These are phyloP conservation scores for Chaetomiaceae sp. DNA, from an alignment of 2,329 filamentous ascomycete species.

Conservation along the genomic window DNA sequence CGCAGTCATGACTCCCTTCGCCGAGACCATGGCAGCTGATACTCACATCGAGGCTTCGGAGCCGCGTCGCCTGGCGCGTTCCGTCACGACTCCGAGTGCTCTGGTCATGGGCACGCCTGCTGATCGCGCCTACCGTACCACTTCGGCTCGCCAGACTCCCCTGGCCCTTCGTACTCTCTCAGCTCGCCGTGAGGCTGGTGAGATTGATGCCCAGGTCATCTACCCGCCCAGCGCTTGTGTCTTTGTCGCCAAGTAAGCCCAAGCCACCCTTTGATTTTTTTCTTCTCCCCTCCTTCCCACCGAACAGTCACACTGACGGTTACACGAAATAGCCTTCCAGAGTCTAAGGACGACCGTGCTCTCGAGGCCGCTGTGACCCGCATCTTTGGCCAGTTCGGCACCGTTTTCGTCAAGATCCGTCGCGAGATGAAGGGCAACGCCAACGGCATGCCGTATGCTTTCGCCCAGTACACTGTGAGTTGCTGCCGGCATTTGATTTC, in stretches of 20 bases:
- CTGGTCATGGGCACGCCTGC: conserved; percentile 8
- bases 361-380: conserved; percentile 49
- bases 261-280: background rate
- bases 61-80: conserved; percentile 5
- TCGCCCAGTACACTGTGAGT: conserved; percentile 58
- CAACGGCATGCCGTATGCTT: conserved; percentile 58
- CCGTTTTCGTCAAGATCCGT: conserved; percentile 59
- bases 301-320: conserved; percentile 3
- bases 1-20: background rate
- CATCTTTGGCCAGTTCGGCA: conserved; percentile 50
- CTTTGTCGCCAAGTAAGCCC: conserved; percentile 61
- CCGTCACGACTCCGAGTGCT: conserved; percentile 6
- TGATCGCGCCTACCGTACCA: conserved; percentile 22
- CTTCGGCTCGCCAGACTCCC: conserved; percentile 3
- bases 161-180: too few relatives aligned
- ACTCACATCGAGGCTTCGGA: background rate
- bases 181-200: conserved; percentile 6
- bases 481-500: too few relatives aligned
- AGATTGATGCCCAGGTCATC: conserved; percentile 46
- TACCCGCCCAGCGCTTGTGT: conserved; percentile 55
- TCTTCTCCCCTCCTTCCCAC: background rate
- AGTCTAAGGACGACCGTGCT: conserved; percentile 44
- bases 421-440: conserved; percentile 50
- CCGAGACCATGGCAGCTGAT: background rate
- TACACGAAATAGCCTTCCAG: conserved; percentile 42